phyloP scores from a whole-genome alignment of 257 asterid species.

The Solanum pennellii region DNA sequence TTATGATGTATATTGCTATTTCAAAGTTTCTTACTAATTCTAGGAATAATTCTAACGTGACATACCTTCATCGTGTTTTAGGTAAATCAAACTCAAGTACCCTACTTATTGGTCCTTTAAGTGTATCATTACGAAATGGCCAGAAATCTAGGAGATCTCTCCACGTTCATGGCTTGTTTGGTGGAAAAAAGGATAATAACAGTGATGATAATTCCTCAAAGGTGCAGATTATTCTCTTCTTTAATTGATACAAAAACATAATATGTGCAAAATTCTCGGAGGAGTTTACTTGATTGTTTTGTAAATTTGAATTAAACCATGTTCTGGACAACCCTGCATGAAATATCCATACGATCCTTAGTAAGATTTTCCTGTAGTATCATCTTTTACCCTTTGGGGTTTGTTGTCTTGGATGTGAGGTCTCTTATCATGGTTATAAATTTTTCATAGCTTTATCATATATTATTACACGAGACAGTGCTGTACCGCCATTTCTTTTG shows the following conservation, averaged over 20 bases:
- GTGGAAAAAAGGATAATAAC: constrained; percentile 62
- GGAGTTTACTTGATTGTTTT: neutral
- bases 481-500: neutral
- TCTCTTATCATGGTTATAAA: neutral
- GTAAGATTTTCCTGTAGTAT: neutral
- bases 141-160: constrained; percentile 10
- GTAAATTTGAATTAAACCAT: neutral
- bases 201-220: constrained; percentile 37
- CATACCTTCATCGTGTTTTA: neutral
- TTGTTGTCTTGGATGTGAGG: neutral
- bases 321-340: neutral
- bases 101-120: neutral
- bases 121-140: neutral
- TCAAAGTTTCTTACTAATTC: neutral
- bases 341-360: neutral
- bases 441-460: neutral
- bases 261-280: neutral
- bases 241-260: neutral
- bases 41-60: neutral
- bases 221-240: constrained; percentile 18
- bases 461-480: too few relatives aligned
- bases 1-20: neutral
- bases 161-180: constrained; percentile 56
- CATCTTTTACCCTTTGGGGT: neutral
- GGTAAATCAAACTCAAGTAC: constrained; percentile 1